phyloP scores from a whole-genome alignment of 352 stramenopile genomes.

The Phytophthora boehmeriae region DNA sequence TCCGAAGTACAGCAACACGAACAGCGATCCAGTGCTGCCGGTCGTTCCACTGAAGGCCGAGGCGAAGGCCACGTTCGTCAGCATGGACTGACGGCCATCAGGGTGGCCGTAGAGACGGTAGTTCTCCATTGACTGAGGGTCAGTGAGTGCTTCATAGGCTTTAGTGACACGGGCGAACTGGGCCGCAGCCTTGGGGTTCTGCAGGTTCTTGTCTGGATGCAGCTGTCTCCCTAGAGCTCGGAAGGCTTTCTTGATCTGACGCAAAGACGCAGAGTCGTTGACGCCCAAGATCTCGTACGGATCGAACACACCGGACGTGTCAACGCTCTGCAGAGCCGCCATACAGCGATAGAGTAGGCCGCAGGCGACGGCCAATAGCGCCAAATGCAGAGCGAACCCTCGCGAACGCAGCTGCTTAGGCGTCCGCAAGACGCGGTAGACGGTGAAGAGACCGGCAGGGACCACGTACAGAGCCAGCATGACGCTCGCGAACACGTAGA shows the following conservation, averaged over 20 bases:
- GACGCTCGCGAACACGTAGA: slow-evolving; percentile 84
- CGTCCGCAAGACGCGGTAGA: slow-evolving; percentile 50
- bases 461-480: slow-evolving; percentile 85
- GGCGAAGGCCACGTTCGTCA: slow-evolving; percentile 73
- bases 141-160: slow-evolving; percentile 86
- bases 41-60: slow-evolving; percentile 54
- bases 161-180: slow-evolving; percentile 82
- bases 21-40: slow-evolving; percentile 50
- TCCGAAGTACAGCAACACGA: slow-evolving; percentile 78
- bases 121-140: slow-evolving; percentile 73
- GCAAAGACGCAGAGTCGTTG: slow-evolving; percentile 50
- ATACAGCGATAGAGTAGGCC: slow-evolving; percentile 56
- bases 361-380: slow-evolving; percentile 54
- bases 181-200: slow-evolving; percentile 43
- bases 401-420: slow-evolving; percentile 56
- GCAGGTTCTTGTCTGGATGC: slow-evolving; percentile 85
- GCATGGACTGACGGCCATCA: slow-evolving; percentile 76
- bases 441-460: slow-evolving; percentile 57
- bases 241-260: slow-evolving; percentile 82
- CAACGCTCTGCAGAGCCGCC: slow-evolving; percentile 66
- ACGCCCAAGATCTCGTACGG: slow-evolving; percentile 87
- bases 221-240: slow-evolving; percentile 65
- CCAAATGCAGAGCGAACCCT: slow-evolving; percentile 54
- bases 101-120: slow-evolving; percentile 84
- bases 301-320: slow-evolving; percentile 82